Evolutionary conservation across 305 asterid species (phyloP).

Genomic region (Plantago coronopus): DNA sequence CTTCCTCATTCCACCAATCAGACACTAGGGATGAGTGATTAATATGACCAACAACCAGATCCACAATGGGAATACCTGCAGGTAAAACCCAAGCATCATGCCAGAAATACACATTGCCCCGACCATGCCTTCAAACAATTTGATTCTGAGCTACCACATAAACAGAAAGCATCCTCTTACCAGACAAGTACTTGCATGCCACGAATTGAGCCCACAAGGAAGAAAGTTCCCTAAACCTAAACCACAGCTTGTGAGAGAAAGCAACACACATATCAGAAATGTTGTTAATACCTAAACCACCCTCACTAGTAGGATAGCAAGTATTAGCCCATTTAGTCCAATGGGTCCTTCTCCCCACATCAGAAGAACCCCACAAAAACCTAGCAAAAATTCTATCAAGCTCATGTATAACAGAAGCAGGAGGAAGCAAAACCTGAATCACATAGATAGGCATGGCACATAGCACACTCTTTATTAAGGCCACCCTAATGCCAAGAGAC

Average conservation of each 20-base stretch:
- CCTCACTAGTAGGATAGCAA: not conserved
- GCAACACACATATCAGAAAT: too few relatives aligned
- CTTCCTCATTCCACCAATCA: too few relatives aligned
- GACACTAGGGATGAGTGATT: too few relatives aligned
- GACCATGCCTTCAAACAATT: too few relatives aligned
- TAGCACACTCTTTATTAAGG: not conserved
- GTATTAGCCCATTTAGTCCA: not conserved
- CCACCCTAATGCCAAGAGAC: not conserved
- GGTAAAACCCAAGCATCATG: too few relatives aligned
- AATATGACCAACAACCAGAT: too few relatives aligned
- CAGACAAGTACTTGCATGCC: not conserved
- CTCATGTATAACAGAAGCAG: not conserved
- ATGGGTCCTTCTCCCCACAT: not conserved
- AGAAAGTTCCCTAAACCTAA: not conserved
- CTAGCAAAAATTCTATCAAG: not conserved
- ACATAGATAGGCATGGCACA: not conserved
- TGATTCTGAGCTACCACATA: too few relatives aligned
- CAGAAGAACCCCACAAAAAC: not conserved
- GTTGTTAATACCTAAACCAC: not conserved
- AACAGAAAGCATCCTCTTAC: not conserved
- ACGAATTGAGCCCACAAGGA: not conserved
- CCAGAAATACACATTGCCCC: too few relatives aligned
- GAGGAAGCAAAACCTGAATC: not conserved
- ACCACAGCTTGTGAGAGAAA: not conserved
- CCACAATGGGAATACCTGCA: too few relatives aligned